phyloP scores from a whole-genome alignment of 208 protist genomes.

The Trypanosoma mega region DNA sequence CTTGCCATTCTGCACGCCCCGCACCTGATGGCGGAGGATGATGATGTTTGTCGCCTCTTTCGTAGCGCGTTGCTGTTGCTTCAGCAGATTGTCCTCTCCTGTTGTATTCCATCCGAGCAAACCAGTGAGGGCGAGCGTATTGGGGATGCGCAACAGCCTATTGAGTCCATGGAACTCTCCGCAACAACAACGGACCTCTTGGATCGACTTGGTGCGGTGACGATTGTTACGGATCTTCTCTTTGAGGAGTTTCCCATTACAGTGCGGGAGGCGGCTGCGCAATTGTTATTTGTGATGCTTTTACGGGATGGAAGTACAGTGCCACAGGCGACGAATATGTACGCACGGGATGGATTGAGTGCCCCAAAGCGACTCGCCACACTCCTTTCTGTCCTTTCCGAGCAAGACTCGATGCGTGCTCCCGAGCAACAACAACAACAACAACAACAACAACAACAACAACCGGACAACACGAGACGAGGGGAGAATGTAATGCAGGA shows the following conservation, averaged over 20 bases:
- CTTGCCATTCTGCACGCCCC: conserved; percentile 21
- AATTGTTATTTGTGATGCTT: conserved; percentile 19
- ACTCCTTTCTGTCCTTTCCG: conserved; percentile 3
- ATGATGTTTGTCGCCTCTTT: conserved; percentile 16
- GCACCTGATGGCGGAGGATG: conserved; percentile 18
- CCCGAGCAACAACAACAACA: neutral
- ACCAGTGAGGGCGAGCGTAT: neutral
- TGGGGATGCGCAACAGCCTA: neutral
- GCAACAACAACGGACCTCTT: conserved; percentile 13
- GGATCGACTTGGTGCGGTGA: conserved; percentile 8
- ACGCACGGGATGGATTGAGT: conserved; percentile 12
- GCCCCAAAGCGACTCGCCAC: conserved; percentile 1
- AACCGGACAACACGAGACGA: too few relatives aligned
- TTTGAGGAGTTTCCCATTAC: conserved; percentile 11
- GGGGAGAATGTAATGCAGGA: too few relatives aligned
- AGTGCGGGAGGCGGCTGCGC: conserved; percentile 5
- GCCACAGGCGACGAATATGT: neutral
- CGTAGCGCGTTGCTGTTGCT: conserved; percentile 4
- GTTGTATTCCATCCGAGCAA: conserved; percentile 10
- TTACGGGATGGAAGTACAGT: conserved; percentile 13
- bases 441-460: neutral
- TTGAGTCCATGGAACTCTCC: conserved; percentile 9
- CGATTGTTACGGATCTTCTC: conserved; percentile 9
- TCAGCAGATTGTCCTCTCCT: conserved; percentile 9
- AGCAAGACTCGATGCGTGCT: neutral